Percentiles rank a stretch among this genome's conserved stretches.
Conservation (phyloP, 192 early-diverging fungal genomes). For the Coemansia sp. region DNA sequence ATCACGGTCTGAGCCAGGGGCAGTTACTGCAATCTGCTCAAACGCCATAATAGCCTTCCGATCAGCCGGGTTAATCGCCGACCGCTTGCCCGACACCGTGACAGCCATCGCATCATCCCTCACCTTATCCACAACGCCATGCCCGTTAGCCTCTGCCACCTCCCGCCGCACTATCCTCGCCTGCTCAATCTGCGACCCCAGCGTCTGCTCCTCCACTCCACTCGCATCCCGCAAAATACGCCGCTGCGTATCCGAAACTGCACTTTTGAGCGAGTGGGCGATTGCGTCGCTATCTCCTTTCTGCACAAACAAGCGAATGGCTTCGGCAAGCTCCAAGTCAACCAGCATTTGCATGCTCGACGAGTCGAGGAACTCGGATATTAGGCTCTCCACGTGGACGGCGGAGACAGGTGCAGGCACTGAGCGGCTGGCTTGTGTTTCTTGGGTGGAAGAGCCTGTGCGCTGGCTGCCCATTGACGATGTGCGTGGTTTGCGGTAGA, state of each 20-base stretch:
- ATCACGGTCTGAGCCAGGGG: background rate
- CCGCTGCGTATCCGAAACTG: constrained; percentile 34
- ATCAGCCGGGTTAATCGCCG: constrained; percentile 21
- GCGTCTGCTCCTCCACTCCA: constrained; percentile 1
- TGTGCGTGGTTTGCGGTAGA: constrained; percentile 62
- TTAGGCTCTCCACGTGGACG: constrained; percentile 72
- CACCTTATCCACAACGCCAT: background rate
- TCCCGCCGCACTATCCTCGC: constrained; percentile 19
- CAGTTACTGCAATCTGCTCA: constrained; percentile 15
- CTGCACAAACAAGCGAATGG: constrained; percentile 74
- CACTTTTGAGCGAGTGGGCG: constrained; percentile 58
- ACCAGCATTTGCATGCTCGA: constrained; percentile 69
- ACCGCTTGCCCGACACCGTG: constrained; percentile 19
- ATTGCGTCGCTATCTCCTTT: constrained; percentile 88
- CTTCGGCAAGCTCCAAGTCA: constrained; percentile 74
- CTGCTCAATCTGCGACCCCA: constrained; percentile 18
- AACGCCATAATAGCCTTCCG: constrained; percentile 29
- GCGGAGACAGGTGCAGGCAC: constrained; percentile 69
- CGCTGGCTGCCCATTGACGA: constrained; percentile 5
- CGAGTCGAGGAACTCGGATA: constrained; percentile 70
- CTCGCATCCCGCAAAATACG: constrained; percentile 10
- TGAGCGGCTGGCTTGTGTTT: constrained; percentile 21
- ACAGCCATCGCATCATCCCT: constrained; percentile 1
- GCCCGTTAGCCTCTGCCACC: constrained; percentile 24
- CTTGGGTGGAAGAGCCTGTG: constrained; percentile 9